Base-by-base conservation (phyloP, 306 rosid species). In the Alnus glutinosa region DNA sequence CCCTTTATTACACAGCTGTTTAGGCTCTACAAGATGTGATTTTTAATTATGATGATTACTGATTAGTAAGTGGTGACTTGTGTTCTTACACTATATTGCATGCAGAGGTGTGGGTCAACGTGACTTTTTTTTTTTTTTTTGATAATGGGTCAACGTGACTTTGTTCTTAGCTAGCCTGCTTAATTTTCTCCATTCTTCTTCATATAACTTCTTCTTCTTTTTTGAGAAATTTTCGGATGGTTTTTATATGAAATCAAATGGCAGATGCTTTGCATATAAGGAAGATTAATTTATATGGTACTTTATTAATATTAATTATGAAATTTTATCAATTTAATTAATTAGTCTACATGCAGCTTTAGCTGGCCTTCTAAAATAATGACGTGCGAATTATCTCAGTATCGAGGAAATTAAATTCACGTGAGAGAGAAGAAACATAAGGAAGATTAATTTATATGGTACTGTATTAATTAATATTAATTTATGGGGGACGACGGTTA, bases 21-120 rank as follows among this genome's bases (percentile, higher is more conserved):
- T 75, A 63, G 39, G 42, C 74, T 59, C 39, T 42, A 50, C 42
- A 63, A 63, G 19, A 63, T 63, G 70, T 32, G 46, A 63, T 28
- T 34, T 63, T 18, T 32, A 23, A 23, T 23, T 63, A 34, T 63
- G 46, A 63, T 63, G 70, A 34, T 34, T 13, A 34, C 16, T 63
- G 4, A 15, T 34, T 34, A 32, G 47, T 32, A 2, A 63, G 46
- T 13, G 19, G 47, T 14, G 70, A 63, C 70, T 30, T 30, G 4
- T 63, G 14, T 63, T 63, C 34, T 63, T 34, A 63, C 32, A 81
- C 37, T 48, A 36, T 39, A 39, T 39, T 42, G 61, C 15, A 58
- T 16, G 36, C 77, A 79, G 57, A 68, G 37, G 54, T 50, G 19
- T 42, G 54, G 77, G 74, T 75, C 46, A 44, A 70, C 78, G 28